These are phyloP conservation scores for Luffa aegyptiaca DNA, from an alignment of 306 rosid species.

Conservation along the genomic window DNA sequence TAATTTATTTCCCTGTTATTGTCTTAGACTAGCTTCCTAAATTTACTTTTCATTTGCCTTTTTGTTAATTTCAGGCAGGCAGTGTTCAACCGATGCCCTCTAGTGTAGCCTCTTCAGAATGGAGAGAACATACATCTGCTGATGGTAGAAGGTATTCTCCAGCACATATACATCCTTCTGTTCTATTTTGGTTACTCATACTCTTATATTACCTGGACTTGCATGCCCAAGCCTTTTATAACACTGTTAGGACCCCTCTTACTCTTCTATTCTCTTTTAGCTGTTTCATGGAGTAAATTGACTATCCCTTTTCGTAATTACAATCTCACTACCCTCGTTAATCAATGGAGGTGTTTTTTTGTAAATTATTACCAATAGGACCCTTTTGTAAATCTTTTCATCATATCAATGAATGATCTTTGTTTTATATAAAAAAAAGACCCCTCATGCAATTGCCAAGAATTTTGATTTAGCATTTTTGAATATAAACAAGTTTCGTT, in stretches of 20 bases:
- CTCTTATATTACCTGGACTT: neutral
- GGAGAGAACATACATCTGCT: slow-evolving; percentile 82
- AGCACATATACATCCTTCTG: neutral
- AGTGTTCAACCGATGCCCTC: slow-evolving; percentile 21
- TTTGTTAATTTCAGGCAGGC: slow-evolving; percentile 35
- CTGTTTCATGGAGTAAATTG: no score
- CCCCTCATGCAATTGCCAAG: neutral
- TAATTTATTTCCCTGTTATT: neutral
- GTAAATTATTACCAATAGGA: no score
- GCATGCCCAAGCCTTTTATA: neutral
- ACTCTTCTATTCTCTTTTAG: no score
- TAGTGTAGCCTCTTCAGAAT: slow-evolving; percentile 46
- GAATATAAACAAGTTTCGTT: neutral
- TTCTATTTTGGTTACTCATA: neutral
- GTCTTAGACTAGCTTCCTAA: neutral
- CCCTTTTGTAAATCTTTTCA: no score
- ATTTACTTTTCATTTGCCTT: neutral
- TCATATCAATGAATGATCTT: neutral
- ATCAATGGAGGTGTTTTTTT: no score
- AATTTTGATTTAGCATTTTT: neutral
- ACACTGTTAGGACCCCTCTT: neutral
- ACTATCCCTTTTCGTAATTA: no score
- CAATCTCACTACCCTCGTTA: no score
- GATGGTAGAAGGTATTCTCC: slow-evolving; percentile 63
- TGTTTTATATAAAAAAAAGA: neutral